phyloP scores from a whole-genome alignment of 805 yeast genomes.

The Cephaloascus albidus region DNA sequence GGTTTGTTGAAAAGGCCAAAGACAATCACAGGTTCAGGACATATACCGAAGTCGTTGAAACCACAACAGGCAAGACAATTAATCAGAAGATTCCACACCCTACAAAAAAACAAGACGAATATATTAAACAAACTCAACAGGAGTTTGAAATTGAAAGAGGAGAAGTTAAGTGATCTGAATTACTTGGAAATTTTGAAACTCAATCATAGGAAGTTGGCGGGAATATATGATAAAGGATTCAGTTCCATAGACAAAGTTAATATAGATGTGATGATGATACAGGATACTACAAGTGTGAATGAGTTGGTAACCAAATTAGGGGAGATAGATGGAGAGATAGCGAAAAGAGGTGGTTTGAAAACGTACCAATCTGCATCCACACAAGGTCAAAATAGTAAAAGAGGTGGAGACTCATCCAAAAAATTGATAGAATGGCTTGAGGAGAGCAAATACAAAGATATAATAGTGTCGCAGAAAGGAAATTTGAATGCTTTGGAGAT shows the following conservation, averaged over 20 bases:
- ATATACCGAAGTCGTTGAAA: slow-evolving; percentile 40
- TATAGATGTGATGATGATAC: slow-evolving; percentile 10
- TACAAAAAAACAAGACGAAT: slow-evolving; percentile 45
- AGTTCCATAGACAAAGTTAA: slow-evolving; percentile 2
- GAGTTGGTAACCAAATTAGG: slow-evolving; percentile 27
- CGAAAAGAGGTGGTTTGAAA: slow-evolving; percentile 63
- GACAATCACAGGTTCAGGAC: slow-evolving; percentile 19
- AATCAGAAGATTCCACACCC: slow-evolving; percentile 68
- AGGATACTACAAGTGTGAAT: slow-evolving; percentile 5
- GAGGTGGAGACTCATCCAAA: slow-evolving; percentile 93
- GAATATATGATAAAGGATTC: slow-evolving; percentile 3
- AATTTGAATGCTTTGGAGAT: slow-evolving; percentile 57
- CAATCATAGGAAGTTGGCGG: slow-evolving; percentile 5
- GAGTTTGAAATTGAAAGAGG: slow-evolving; percentile 5
- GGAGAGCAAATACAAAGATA: slow-evolving; percentile 10
- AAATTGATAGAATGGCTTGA: slow-evolving; percentile 66
- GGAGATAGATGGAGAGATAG: slow-evolving; percentile 52
- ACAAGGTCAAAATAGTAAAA: slow-evolving; percentile 62
- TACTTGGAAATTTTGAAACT: slow-evolving; percentile 7
- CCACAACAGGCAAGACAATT: slow-evolving; percentile 66
- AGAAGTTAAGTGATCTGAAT: slow-evolving; percentile 11
- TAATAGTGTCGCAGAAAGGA: slow-evolving; percentile 1
- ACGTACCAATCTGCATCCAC: slow-evolving; percentile 81
- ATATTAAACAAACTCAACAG: slow-evolving; percentile 22
- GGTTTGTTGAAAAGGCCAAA: slow-evolving; percentile 20